A percentile compares a stretch with the other conserved stretches of the same genome.
Evolutionary conservation across 1,139 yeast species (phyloP).

Genomic region (Hansenula sp.): DNA sequence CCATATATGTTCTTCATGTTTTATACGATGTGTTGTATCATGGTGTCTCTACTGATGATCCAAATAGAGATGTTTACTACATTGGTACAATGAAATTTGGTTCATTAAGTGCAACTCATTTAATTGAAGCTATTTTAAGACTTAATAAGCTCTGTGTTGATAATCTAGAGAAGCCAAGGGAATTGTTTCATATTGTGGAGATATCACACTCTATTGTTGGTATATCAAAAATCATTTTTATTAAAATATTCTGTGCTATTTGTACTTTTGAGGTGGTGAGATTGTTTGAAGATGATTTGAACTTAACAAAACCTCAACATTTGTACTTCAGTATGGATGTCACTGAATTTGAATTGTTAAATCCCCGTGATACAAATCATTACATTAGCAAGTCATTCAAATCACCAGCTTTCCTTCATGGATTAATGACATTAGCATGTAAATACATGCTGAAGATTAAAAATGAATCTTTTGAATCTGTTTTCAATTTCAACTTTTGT

Average conservation of each 20-base stretch:
- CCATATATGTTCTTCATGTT: slow-evolving; percentile 10
- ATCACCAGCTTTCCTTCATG: slow-evolving; percentile 14
- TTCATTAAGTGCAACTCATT: slow-evolving; percentile 14
- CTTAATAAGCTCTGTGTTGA: slow-evolving; percentile 10
- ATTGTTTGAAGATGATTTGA: not conserved
- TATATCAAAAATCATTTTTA: slow-evolving; percentile 10
- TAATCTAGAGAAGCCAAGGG: not conserved
- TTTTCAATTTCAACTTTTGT: slow-evolving; percentile 11
- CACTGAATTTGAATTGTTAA: slow-evolving; percentile 13
- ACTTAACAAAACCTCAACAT: not conserved
- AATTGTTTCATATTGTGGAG: slow-evolving; percentile 12
- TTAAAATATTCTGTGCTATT: slow-evolving; percentile 13
- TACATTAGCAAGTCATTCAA: slow-evolving; percentile 9
- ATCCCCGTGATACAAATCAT: slow-evolving; percentile 5
- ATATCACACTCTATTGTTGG: slow-evolving; percentile 9
- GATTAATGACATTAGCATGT: slow-evolving; percentile 8
- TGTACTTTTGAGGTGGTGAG: slow-evolving; percentile 10
- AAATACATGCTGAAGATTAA: slow-evolving; percentile 11
- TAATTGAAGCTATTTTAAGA: slow-evolving; percentile 14
- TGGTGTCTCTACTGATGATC: slow-evolving; percentile 9
- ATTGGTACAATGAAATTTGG: slow-evolving; percentile 18
- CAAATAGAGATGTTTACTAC: slow-evolving; percentile 5
- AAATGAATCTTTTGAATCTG: slow-evolving; percentile 14
- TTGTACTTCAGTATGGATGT: not conserved
- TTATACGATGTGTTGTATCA: slow-evolving; percentile 14